These are phyloP conservation scores for Ramichloridium luteum DNA, from an alignment of 2,329 filamentous ascomycete species.

Conservation along the genomic window DNA sequence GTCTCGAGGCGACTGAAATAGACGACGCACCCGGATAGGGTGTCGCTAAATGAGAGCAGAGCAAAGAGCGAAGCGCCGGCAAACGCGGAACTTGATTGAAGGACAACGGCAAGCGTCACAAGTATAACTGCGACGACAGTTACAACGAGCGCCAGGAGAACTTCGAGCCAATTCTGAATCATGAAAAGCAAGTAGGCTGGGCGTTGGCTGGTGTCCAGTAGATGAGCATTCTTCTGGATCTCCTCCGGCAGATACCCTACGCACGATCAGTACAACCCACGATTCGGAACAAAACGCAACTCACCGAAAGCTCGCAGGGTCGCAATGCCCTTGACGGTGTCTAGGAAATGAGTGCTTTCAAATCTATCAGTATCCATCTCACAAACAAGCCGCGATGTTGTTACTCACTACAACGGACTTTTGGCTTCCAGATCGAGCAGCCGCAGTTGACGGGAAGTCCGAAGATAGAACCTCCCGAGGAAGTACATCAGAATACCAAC, in stretches of 20 bases:
- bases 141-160: constrained; percentile 27
- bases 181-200: constrained; percentile 35
- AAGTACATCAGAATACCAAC: constrained; percentile 1
- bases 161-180: constrained; percentile 34
- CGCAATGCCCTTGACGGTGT: constrained; percentile 36
- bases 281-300: no score
- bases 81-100: no score
- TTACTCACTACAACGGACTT: constrained; percentile 37
- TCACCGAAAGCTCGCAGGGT: constrained; percentile 43
- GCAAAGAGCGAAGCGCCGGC: no score
- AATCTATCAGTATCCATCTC: no score
- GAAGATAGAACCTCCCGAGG: constrained; percentile 30
- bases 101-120: constrained; percentile 1
- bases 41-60: no score
- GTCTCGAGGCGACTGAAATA: no score
- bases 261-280: no score
- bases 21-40: no score
- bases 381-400: no score
- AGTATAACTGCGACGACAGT: constrained; percentile 1
- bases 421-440: constrained; percentile 42
- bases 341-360: constrained; percentile 43
- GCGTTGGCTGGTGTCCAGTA: constrained; percentile 31
- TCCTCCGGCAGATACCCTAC: no score
- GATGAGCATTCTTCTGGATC: no score
- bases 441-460: constrained; percentile 37